Evolutionary conservation across 2,329 filamentous ascomycete genomes (phyloP).

Genomic region (Xylariaceae sp.): DNA sequence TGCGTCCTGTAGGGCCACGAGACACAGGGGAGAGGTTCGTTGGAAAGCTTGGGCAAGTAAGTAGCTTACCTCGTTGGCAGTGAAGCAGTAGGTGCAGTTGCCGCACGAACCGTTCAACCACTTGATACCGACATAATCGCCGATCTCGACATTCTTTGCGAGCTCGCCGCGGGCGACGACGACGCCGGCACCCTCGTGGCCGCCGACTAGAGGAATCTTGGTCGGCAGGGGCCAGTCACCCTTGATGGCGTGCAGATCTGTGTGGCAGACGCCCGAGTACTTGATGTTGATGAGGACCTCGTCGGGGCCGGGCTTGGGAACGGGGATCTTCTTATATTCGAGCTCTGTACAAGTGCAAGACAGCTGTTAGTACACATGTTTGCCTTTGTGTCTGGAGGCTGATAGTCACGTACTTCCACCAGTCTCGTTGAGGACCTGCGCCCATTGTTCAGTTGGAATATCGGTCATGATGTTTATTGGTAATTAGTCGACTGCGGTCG

Average conservation of each 20-base stretch:
- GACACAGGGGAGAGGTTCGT: no score
- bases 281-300: slow-evolving; percentile 91
- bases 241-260: slow-evolving; percentile 72
- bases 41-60: no score
- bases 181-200: slow-evolving; percentile 72
- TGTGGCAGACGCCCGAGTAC: slow-evolving; percentile 87
- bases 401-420: slow-evolving; percentile 54
- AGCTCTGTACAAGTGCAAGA: no score
- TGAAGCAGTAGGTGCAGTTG: slow-evolving; percentile 75
- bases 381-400: neutral
- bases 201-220: slow-evolving; percentile 82
- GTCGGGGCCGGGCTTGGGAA: slow-evolving; percentile 74
- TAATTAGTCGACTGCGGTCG: no score
- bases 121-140: slow-evolving; percentile 83
- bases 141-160: slow-evolving; percentile 71
- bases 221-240: slow-evolving; percentile 84
- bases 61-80: slow-evolving; percentile 57
- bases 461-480: slow-evolving; percentile 27
- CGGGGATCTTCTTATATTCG: slow-evolving; percentile 75
- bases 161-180: slow-evolving; percentile 76
- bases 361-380: slow-evolving; percentile 9
- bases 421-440: slow-evolving; percentile 79
- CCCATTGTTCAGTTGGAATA: slow-evolving; percentile 83
- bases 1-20: no score
- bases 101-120: slow-evolving; percentile 90